A percentile compares a stretch with the other conserved stretches of the same genome.
Evolutionary conservation across 495 filamentous ascomycete species (phyloP).

Genomic region (Bryoglossum gracile): DNA sequence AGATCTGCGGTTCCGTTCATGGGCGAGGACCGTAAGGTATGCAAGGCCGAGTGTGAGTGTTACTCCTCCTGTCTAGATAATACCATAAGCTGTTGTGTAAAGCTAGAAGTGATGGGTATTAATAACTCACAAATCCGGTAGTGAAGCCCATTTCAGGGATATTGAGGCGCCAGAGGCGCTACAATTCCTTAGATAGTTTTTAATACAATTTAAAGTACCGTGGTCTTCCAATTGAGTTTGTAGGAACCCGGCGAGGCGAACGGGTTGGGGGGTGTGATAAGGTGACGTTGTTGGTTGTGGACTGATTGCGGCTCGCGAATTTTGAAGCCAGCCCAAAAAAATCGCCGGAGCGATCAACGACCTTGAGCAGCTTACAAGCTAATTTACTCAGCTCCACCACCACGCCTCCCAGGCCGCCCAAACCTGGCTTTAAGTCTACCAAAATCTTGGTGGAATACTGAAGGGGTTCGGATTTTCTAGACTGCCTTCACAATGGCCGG

Average conservation of each 20-base stretch:
- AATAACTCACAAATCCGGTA: conserved; percentile 66
- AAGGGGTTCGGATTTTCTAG: too few relatives aligned
- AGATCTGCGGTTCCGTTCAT: conserved; percentile 60
- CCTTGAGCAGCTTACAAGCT: too few relatives aligned
- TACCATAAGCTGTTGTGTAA: conserved; percentile 20
- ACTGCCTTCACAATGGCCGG: conserved; percentile 65
- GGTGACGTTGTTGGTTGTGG: conserved; percentile 2
- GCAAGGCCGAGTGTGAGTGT: conserved; percentile 76
- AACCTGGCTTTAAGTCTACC: too few relatives aligned
- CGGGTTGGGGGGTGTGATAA: neutral
- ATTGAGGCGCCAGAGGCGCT: conserved; percentile 13
- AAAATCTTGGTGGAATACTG: too few relatives aligned
- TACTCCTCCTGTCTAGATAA: conserved; percentile 64
- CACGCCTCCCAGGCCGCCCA: too few relatives aligned
- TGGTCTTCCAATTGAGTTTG: conserved; percentile 8
- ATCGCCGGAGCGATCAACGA: neutral
- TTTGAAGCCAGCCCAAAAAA: neutral
- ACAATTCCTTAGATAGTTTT: neutral
- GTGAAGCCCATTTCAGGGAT: conserved; percentile 61
- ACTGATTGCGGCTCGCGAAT: conserved; percentile 8
- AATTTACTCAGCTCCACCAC: too few relatives aligned
- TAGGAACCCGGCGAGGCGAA: conserved; percentile 14
- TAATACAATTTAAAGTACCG: conserved; percentile 2
- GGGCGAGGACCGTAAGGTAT: conserved; percentile 71
- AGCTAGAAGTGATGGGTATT: conserved; percentile 1